These are phyloP conservation scores for Metschnikowia similis DNA, from an alignment of 805 yeast genomes.

Conservation along the genomic window DNA sequence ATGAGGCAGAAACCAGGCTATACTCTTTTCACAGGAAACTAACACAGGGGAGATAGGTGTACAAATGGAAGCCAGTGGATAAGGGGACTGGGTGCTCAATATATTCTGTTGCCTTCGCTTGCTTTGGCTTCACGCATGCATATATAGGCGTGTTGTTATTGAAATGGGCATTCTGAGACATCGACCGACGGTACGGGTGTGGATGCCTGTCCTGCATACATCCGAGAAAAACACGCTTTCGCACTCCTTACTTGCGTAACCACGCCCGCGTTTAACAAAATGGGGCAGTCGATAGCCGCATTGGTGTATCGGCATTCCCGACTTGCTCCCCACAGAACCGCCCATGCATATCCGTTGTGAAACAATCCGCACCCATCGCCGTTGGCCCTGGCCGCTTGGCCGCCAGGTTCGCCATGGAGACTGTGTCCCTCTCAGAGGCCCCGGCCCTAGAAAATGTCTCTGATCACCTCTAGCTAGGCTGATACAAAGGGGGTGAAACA, in stretches of 20 bases:
- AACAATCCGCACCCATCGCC: neutral
- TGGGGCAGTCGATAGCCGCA: neutral
- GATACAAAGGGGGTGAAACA: neutral
- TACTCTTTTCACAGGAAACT: too few relatives aligned
- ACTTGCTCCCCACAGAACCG: neutral
- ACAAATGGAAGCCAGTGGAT: neutral
- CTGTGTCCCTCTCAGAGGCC: neutral
- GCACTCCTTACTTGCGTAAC: conserved; percentile 1
- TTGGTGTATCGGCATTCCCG: neutral
- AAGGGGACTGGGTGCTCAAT: neutral
- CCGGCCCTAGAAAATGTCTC: neutral
- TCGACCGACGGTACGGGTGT: neutral
- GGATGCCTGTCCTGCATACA: neutral
- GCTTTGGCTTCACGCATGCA: neutral
- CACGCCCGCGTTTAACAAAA: neutral
- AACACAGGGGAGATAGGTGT: neutral
- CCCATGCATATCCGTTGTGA: neutral
- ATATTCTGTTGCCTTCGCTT: neutral
- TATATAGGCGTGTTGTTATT: neutral
- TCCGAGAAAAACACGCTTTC: neutral
- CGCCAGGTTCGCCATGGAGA: neutral
- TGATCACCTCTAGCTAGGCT: neutral
- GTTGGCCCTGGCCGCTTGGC: neutral
- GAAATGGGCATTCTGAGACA: neutral
- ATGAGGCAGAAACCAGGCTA: neutral